Conservation (phyloP, 306 rosid genomes). For the Cicer pinnatifidum region DNA sequence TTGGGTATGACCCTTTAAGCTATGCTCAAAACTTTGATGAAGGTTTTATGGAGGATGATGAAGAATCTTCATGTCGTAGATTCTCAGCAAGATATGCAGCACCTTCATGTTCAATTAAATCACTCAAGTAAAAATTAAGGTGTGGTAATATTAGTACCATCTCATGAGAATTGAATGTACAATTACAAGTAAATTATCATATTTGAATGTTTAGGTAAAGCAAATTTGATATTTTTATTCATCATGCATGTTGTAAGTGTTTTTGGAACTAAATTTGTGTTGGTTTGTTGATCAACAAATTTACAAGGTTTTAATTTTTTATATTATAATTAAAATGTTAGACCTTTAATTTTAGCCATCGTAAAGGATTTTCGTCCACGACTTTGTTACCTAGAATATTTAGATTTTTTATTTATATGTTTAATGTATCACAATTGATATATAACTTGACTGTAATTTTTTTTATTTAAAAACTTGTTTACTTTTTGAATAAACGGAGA, state of each 20-base stretch:
- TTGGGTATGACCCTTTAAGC: constrained; percentile 71
- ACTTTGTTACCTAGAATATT: too few relatives aligned
- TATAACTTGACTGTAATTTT: too few relatives aligned
- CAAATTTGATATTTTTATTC: background rate
- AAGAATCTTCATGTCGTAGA: constrained; percentile 48
- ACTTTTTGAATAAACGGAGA: too few relatives aligned
- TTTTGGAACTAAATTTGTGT: too few relatives aligned
- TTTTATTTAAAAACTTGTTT: too few relatives aligned
- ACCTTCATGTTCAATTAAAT: constrained; percentile 48
- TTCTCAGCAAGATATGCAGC: constrained; percentile 75
- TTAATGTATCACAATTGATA: too few relatives aligned
- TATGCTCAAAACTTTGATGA: constrained; percentile 82
- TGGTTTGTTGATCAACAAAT: too few relatives aligned
- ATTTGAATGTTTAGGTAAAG: background rate
- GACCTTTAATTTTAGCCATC: too few relatives aligned
- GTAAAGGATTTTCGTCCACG: too few relatives aligned
- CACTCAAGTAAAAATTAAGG: constrained; percentile 40
- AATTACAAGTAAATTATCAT: background rate
- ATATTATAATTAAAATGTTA: too few relatives aligned
- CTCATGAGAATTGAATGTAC: background rate
- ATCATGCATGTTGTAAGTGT: background rate
- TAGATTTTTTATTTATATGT: too few relatives aligned
- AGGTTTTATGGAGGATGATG: constrained; percentile 53
- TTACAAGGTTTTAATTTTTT: too few relatives aligned
- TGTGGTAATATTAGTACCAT: background rate